phyloP scores from a whole-genome alignment of 1,284 basidiomycete genomes.

The Melampsora abietis-canadensis region DNA sequence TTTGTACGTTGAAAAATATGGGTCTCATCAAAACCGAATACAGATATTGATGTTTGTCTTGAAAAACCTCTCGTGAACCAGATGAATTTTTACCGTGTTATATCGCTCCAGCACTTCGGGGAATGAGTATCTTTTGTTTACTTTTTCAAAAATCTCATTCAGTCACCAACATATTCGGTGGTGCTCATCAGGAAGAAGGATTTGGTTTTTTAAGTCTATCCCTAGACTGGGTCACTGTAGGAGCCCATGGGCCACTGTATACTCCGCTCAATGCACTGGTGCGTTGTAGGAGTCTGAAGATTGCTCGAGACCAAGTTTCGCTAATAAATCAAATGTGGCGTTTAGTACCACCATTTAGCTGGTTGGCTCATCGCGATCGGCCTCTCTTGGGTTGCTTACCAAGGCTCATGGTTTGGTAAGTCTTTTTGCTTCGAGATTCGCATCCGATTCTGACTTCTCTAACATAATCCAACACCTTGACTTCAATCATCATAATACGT shows the following conservation, averaged over 20 bases:
- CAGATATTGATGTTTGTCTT: too few relatives aligned
- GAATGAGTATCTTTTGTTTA: background rate
- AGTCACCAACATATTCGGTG: background rate
- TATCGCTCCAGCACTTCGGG: conserved; percentile 36
- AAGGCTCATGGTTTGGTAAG: conserved; percentile 36
- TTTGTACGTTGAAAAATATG: background rate
- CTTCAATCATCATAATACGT: background rate
- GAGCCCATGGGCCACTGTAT: conserved; percentile 11
- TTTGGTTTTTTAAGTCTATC: conserved; percentile 11
- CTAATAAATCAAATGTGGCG: background rate
- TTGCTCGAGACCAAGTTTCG: background rate
- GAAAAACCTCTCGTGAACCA: background rate
- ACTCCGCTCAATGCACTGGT: background rate
- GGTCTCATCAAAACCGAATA: background rate
- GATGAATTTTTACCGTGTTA: conserved; percentile 37
- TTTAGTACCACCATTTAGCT: conserved; percentile 33
- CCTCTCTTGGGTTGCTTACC: conserved; percentile 28
- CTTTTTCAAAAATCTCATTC: background rate
- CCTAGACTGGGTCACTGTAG: background rate
- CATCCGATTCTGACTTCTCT: background rate
- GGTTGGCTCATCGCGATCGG: conserved; percentile 24
- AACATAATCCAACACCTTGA: background rate
- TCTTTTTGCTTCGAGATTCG: background rate
- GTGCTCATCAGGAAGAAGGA: conserved; percentile 8
- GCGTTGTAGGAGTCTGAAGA: background rate